Evolutionary conservation across 495 filamentous ascomycete genomes (phyloP).

Genomic region (Penicillium mononematosum): DNA sequence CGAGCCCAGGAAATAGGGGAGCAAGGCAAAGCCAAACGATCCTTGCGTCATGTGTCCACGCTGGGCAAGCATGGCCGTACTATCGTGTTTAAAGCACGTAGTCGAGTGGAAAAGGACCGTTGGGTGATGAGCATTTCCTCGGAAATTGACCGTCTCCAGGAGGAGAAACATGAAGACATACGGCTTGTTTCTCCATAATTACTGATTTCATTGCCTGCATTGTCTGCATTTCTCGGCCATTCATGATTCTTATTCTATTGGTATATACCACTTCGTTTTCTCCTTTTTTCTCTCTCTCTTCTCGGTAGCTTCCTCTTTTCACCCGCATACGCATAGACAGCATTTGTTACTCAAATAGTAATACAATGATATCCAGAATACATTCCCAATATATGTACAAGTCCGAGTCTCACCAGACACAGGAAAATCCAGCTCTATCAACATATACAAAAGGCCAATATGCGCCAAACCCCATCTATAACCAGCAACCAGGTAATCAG

Average conservation of each 20-base stretch:
- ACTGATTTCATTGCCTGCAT: constrained; percentile 1
- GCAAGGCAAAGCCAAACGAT: constrained; percentile 42
- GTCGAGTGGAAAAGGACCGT: constrained; percentile 68
- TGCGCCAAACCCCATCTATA: neutral
- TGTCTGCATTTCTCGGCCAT: neutral
- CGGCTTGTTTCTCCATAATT: constrained; percentile 49
- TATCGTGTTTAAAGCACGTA: constrained; percentile 70
- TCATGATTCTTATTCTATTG: neutral
- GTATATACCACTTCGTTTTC: neutral
- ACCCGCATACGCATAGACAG: constrained; percentile 4
- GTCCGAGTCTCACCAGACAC: neutral
- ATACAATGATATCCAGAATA: constrained; percentile 25
- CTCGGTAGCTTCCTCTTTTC: neutral
- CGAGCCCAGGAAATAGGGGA: constrained; percentile 48
- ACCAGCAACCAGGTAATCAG: constrained; percentile 5
- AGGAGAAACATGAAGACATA: constrained; percentile 56
- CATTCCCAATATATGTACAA: constrained; percentile 11
- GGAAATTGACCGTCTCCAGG: constrained; percentile 70
- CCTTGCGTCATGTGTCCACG: constrained; percentile 51
- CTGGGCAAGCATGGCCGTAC: constrained; percentile 64
- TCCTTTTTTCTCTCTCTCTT: constrained; percentile 1
- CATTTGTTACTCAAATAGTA: constrained; percentile 20
- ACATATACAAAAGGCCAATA: constrained; percentile 5
- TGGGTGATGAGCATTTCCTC: constrained; percentile 73
- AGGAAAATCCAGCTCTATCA: neutral